Percentiles rank a stretch among this genome's conserved stretches.
These are phyloP conservation scores for Massariosphaeria phaeospora DNA, from an alignment of 495 filamentous ascomycete species.

Conservation along the genomic window DNA sequence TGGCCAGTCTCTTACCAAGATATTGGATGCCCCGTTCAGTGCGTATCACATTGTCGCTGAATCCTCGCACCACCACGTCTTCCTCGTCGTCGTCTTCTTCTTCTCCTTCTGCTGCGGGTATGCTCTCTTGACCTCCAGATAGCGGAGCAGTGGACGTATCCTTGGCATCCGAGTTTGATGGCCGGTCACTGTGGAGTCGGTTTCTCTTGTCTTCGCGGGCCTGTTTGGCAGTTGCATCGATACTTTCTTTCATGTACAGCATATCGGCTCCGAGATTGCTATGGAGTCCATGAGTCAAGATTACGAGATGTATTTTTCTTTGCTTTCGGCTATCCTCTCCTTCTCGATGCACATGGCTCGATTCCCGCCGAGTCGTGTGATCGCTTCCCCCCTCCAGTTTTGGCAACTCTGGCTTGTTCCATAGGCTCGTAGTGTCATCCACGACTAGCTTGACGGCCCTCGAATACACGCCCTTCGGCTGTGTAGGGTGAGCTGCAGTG, in stretches of 20 bases:
- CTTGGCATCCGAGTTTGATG: neutral
- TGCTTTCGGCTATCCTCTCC: conserved; percentile 42
- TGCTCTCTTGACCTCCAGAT: conserved; percentile 42
- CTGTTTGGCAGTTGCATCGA: conserved; percentile 73
- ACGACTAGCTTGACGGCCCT: conserved; percentile 68
- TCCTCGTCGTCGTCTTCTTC: conserved; percentile 69
- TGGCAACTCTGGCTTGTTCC: conserved; percentile 83
- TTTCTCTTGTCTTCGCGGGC: conserved; percentile 57
- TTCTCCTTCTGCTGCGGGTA: conserved; percentile 48
- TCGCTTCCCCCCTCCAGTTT: conserved; percentile 54
- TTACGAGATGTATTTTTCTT: conserved; percentile 83
- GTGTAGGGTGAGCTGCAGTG: conserved; percentile 46
- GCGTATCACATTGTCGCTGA: conserved; percentile 78
- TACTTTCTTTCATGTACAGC: conserved; percentile 94
- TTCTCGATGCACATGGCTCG: neutral
- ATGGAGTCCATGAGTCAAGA: conserved; percentile 91
- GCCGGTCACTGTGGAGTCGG: conserved; percentile 46
- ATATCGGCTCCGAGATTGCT: conserved; percentile 97
- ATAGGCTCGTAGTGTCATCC: conserved; percentile 82
- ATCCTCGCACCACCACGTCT: conserved; percentile 90
- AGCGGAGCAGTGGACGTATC: conserved; percentile 36
- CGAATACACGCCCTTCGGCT: conserved; percentile 72
- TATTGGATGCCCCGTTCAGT: conserved; percentile 97
- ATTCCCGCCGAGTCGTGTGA: conserved; percentile 30
- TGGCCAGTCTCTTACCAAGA: conserved; percentile 89